Evolutionary conservation across 2,329 filamentous ascomycete species (phyloP).

Genomic region (Arthrobotrys musiformis): DNA sequence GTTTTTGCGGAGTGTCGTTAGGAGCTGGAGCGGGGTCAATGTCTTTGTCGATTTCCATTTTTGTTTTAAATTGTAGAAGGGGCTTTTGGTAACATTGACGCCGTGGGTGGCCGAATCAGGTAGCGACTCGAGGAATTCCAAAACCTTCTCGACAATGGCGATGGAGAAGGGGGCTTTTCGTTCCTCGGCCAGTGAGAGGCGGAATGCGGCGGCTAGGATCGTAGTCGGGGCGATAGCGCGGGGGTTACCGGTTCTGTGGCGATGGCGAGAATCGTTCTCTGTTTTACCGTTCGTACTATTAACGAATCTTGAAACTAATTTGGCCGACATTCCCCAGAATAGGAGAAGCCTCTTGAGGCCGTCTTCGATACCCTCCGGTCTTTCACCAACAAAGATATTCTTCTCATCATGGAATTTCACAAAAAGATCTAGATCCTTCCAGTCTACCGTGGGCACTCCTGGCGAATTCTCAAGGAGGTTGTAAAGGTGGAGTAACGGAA

Average conservation of each 20-base stretch:
- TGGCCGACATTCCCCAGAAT: neutral
- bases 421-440: slow-evolving; percentile 2
- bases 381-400: slow-evolving; percentile 1
- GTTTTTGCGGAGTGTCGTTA: neutral
- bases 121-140: slow-evolving; percentile 4
- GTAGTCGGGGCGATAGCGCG: neutral
- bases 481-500: neutral
- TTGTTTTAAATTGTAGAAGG: neutral
- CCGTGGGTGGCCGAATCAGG: neutral
- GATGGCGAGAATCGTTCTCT: neutral
- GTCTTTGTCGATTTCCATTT: slow-evolving; percentile 5
- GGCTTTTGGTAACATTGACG: too few relatives aligned
- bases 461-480: neutral
- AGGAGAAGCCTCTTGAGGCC: neutral
- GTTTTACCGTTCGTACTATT: neutral
- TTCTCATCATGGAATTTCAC: slow-evolving; percentile 13
- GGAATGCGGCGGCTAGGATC: slow-evolving; percentile 1
- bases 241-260: neutral
- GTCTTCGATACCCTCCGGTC: neutral
- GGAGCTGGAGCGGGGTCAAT: slow-evolving; percentile 7
- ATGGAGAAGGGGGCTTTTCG: neutral
- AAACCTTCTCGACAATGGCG: neutral
- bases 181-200: neutral
- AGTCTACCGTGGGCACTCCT: neutral
- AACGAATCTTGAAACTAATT: neutral